Evolutionary conservation across 1,284 basidiomycete species (phyloP), one percentile per base, ranked within the genome.

Genomic region (Tylopilus orsonianus): DNA sequence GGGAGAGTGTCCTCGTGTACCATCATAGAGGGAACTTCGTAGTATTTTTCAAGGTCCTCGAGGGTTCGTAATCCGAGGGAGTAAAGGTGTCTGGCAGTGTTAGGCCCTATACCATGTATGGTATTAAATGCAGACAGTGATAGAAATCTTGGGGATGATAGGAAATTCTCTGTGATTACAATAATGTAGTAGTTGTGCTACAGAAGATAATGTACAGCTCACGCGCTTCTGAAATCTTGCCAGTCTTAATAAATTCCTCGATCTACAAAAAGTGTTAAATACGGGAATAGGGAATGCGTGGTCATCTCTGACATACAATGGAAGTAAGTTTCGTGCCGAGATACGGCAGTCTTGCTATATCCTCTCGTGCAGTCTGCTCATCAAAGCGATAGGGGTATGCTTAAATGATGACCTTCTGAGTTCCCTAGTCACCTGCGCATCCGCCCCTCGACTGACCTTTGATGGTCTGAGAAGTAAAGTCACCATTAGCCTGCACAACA

Each of bases 61-160:
- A 87, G 58, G 0, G 76, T 81, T 37, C 81, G 76, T 37, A 87
- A 64, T 4, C 83, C 82, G 22, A 76, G 70, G 19, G 76, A 75
- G 61, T 82, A 87, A 4, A 89, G 71, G 30, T 74, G 69, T 5
- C 80, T 76, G 4, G 87, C 85, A 2, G 77, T 85, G n/a, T 70
- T 65, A 0, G 86, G 73, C 7, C 88, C 89, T 29, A 92, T 82
- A 7, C 87, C 85, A 45, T 92, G 81, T 50, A 91, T 69, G 2
- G 75, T 72, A n/a, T 76, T 72, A 54, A 92, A 86, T 0, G 71
- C 59, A 0, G 75, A 74, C 3, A 90, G 72, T 0, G 79, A 65
- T 38, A 71, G 65, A 62, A 79, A 89, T 29, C 84, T 77, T 35
- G 73, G 58, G 1, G 81, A 80, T 3, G 60, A 56, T 5, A 67